phyloP scores from a whole-genome alignment of 2,329 filamentous ascomycete genomes.

The Alternaria novae-zelandiae region DNA sequence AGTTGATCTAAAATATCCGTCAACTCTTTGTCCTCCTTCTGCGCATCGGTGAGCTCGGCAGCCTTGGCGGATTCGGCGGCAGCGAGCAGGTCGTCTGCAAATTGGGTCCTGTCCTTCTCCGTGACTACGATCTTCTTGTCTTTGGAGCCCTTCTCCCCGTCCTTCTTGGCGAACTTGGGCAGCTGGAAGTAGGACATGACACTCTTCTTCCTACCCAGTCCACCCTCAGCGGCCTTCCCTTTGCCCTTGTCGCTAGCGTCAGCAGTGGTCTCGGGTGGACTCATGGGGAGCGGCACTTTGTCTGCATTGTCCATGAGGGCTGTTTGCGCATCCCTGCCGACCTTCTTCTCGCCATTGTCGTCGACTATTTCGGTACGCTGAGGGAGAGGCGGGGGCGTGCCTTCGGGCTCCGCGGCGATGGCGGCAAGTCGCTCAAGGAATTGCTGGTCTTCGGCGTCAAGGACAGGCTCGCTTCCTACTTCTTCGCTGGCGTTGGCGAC shows the following conservation, averaged over 20 bases:
- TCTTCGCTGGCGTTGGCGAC: constrained; percentile 37
- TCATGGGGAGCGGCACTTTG: constrained; percentile 58
- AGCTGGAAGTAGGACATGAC: constrained; percentile 44
- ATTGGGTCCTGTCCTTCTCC: constrained; percentile 45
- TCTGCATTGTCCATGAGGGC: constrained; percentile 55
- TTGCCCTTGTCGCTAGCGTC: constrained; percentile 38
- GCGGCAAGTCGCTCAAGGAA: constrained; percentile 62
- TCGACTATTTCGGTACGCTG: constrained; percentile 41
- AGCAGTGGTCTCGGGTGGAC: constrained; percentile 48
- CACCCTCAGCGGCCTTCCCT: constrained; percentile 37
- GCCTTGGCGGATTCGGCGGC: constrained; percentile 44
- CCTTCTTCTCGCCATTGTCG: constrained; percentile 41
- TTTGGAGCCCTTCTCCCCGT: constrained; percentile 38
- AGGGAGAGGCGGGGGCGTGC: constrained; percentile 52
- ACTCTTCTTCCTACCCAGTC: constrained; percentile 47
- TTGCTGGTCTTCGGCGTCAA: constrained; percentile 67
- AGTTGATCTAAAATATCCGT: constrained; percentile 80
- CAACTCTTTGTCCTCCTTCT: constrained; percentile 74
- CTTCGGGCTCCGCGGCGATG: constrained; percentile 49
- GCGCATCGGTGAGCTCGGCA: constrained; percentile 45
- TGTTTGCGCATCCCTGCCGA: constrained; percentile 54
- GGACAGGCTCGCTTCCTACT: constrained; percentile 49
- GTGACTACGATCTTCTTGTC: constrained; percentile 42
- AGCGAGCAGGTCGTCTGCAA: constrained; percentile 42
- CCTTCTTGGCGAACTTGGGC: constrained; percentile 43